Evolutionary conservation across 2,329 filamentous ascomycete species (phyloP).

Genomic region (Acrodontium crateriforme): DNA sequence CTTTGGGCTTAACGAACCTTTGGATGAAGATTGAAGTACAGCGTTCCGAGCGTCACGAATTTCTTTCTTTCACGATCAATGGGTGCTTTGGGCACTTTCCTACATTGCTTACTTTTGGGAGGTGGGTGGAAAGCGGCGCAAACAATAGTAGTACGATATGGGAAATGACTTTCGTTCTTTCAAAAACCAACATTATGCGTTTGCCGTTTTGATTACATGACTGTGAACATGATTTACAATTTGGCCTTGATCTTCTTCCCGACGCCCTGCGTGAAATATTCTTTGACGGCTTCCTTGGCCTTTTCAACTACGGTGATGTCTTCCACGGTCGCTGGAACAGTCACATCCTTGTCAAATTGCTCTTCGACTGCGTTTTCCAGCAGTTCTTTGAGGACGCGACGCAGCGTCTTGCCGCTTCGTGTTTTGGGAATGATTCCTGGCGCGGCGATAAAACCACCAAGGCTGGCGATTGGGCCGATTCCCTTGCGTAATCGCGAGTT

Average conservation of each 20-base stretch:
- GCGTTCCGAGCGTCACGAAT: no score
- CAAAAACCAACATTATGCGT: no score
- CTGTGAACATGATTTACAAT: constrained; percentile 10
- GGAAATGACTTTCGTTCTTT: no score
- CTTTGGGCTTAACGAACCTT: no score
- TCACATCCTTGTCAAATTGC: constrained; percentile 57
- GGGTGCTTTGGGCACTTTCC: no score
- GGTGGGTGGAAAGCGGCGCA: no score
- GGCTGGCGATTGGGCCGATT: constrained; percentile 73
- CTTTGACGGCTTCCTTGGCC: constrained; percentile 54
- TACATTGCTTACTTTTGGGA: no score
- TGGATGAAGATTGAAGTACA: no score
- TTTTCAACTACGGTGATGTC: constrained; percentile 61
- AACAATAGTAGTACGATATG: no score
- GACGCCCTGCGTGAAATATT: constrained; percentile 51
- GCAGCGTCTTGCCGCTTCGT: constrained; percentile 76
- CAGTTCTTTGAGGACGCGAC: constrained; percentile 68
- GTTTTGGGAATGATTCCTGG: constrained; percentile 85
- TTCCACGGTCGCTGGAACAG: constrained; percentile 73
- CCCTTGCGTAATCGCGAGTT: constrained; percentile 61
- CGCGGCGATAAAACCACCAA: constrained; percentile 77
- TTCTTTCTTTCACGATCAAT: no score
- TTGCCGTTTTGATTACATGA: no score
- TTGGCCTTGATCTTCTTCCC: constrained; percentile 22
- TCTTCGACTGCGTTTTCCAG: constrained; percentile 68